phyloP scores from a whole-genome alignment of 371 early-diverging fungal genomes.

The Mortierella sp. region DNA sequence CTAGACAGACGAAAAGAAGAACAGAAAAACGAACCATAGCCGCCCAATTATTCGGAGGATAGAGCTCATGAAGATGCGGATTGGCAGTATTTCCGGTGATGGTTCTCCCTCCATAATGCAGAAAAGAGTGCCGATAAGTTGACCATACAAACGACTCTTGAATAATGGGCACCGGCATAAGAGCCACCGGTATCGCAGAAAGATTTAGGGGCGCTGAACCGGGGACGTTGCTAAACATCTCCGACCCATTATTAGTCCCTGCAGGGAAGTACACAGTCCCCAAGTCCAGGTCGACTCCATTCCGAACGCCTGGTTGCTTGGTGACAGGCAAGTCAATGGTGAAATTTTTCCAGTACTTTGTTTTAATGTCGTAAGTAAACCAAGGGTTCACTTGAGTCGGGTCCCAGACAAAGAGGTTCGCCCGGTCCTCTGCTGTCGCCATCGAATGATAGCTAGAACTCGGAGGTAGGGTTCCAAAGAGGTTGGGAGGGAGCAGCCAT shows the following conservation, averaged over 20 bases:
- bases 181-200: neutral
- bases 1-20: too few species aligned
- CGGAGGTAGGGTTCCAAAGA: neutral
- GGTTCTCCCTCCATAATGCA: neutral
- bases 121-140: neutral
- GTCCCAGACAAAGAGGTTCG: neutral
- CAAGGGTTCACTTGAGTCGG: neutral
- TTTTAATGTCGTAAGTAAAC: neutral
- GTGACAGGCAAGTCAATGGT: neutral
- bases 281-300: neutral
- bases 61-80: constrained; percentile 1
- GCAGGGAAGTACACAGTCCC: neutral
- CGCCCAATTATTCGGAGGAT: neutral
- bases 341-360: neutral
- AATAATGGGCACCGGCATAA: neutral
- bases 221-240: neutral
- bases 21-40: neutral
- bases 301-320: neutral
- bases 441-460: neutral
- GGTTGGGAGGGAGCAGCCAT: neutral
- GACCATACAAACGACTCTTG: neutral
- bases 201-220: neutral
- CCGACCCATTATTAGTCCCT: neutral
- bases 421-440: neutral
- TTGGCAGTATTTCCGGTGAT: neutral